These are phyloP conservation scores for Desmodesmus armatus DNA, from an alignment of 139 green algal genomes.

Conservation along the genomic window DNA sequence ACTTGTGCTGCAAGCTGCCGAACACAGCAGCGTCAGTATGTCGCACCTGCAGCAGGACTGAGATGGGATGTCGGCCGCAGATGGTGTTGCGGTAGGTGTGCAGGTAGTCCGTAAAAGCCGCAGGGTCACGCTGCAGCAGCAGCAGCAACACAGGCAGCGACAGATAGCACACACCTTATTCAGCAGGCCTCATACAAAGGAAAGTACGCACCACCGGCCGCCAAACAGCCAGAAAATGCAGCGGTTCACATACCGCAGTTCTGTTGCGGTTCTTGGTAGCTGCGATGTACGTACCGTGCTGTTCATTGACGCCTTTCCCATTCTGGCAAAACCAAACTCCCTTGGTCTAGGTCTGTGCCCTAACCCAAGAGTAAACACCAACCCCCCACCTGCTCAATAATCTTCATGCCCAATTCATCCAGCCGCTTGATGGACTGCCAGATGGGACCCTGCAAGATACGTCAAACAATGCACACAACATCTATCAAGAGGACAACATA, in stretches of 20 bases:
- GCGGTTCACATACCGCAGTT: too few species aligned
- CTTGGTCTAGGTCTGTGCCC: neutral
- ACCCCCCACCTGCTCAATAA: slow-evolving; percentile 86
- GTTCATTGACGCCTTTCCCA: too few species aligned
- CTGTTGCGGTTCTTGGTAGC: too few species aligned
- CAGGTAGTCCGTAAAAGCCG: slow-evolving; percentile 58
- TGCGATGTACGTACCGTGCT: too few species aligned
- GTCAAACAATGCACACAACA: too few species aligned
- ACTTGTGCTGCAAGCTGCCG: neutral
- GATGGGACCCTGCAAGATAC: slow-evolving; percentile 81
- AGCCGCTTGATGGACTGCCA: slow-evolving; percentile 89
- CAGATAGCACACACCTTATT: neutral
- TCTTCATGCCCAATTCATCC: slow-evolving; percentile 86
- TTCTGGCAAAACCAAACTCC: too few species aligned
- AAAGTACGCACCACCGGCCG: neutral
- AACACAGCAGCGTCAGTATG: neutral
- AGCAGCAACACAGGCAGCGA: neutral
- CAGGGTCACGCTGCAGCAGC: slow-evolving; percentile 65
- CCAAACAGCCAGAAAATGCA: neutral
- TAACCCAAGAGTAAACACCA: neutral
- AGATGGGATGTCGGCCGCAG: slow-evolving; percentile 96
- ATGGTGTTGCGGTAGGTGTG: slow-evolving; percentile 89
- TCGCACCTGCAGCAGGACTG: slow-evolving; percentile 87
- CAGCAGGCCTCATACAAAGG: neutral
- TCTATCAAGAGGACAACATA: too few species aligned